Conservation (phyloP, 345 rosid species). For the Lepidium didymum region DNA sequence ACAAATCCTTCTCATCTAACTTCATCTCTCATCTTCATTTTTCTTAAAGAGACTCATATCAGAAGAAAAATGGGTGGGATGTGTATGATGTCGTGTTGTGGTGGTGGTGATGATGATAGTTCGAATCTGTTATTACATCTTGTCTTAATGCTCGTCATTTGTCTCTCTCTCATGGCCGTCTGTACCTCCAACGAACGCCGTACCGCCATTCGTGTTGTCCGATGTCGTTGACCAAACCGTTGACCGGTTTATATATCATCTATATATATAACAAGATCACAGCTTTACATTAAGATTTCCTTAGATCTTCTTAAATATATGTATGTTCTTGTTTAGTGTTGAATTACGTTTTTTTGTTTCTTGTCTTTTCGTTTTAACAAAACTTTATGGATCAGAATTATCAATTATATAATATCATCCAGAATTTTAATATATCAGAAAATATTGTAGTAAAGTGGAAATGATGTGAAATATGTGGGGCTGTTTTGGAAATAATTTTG, state of each 20-base stretch:
- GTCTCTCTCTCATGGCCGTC: slow-evolving; percentile 34
- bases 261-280: neutral
- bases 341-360: neutral
- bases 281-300: neutral
- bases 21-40: neutral
- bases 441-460: neutral
- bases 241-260: neutral
- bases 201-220: slow-evolving; percentile 17
- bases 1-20: slow-evolving; percentile 22
- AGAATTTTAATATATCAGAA: neutral
- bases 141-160: slow-evolving; percentile 27
- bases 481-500: neutral
- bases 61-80: slow-evolving; percentile 29
- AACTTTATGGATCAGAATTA: neutral
- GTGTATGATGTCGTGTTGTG: slow-evolving; percentile 29
- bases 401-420: neutral
- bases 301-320: neutral
- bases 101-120: slow-evolving; percentile 21
- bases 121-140: slow-evolving; percentile 15
- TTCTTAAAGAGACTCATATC: neutral
- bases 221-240: slow-evolving; percentile 15
- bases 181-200: slow-evolving; percentile 33
- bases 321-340: neutral
- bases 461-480: neutral
- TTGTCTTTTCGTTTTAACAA: neutral